Evolutionary conservation across 495 filamentous ascomycete species (phyloP).

Genomic region (Penicillium arizonense): DNA sequence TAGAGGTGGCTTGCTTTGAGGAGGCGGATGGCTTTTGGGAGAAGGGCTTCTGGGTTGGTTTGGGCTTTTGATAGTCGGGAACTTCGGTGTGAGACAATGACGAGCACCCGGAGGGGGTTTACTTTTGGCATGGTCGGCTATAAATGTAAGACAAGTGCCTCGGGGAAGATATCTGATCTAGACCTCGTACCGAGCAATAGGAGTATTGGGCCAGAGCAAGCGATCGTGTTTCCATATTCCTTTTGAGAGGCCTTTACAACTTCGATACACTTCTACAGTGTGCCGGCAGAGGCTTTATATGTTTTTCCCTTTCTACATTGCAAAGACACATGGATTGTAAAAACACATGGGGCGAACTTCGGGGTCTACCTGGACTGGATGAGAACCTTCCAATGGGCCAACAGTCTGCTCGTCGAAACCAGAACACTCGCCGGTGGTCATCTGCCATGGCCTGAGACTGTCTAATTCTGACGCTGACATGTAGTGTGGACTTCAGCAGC

Average conservation of each 20-base stretch:
- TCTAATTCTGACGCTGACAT: background rate
- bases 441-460: background rate
- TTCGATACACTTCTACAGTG: background rate
- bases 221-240: too few relatives aligned
- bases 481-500: background rate
- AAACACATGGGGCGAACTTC: background rate
- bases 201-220: background rate
- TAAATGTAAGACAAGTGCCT: background rate
- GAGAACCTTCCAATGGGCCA: constrained; percentile 10
- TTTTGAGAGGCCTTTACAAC: too few relatives aligned
- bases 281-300: background rate
- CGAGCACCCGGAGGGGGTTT: constrained; percentile 20
- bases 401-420: constrained; percentile 1
- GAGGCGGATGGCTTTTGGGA: constrained; percentile 16
- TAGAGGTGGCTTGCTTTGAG: constrained; percentile 12
- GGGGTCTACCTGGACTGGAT: constrained; percentile 3
- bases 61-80: constrained; percentile 13
- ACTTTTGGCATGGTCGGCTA: constrained; percentile 10
- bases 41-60: constrained; percentile 17
- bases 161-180: background rate
- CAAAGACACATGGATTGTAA: background rate
- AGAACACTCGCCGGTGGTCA: background rate
- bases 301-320: background rate
- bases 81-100: constrained; percentile 27
- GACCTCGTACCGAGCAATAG: background rate